Base-by-base conservation (phyloP, 148 eudicot genomes). In the Nyssa sinensis region DNA sequence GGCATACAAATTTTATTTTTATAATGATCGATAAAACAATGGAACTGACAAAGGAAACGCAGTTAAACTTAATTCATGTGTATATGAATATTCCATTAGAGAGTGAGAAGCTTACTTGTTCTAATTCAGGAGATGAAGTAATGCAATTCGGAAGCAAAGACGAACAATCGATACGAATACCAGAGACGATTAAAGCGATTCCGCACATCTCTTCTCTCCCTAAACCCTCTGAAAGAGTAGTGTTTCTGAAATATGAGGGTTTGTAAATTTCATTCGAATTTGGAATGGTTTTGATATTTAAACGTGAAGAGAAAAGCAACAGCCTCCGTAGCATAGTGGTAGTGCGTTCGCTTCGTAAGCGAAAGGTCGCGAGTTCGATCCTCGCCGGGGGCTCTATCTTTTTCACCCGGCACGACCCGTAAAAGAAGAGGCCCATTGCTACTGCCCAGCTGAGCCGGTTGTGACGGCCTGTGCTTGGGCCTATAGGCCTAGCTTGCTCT, bases 321-420 rank as follows among this genome's bases (percentile, higher is more conserved):
- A n/a, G 84, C 86, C 85, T 80, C 84, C 84, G 81, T 83, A 82
- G 86, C 86, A 85, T 82, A 82, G 89, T 86, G 89, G 86, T 83
- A 86, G 68, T 86, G 89, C 85, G 86, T 83, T 86, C 81, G 85
- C 85, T 86, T 86, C 85, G 86, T 86, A 86, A 83, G 89, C 83
- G 84, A 83, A 83, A 86, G 89, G 86, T 74, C 86, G 86, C 81
- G 86, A 80, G 86, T 83, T 80, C 86, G 88, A 86, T 86, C 88
- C 86, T 86, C 86, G 83, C 88, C 80, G 83, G 88, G 88, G 88
- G 87, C 87, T 84, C 0, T 32, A 10, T 23, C n/a, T 51, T 51
- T 35, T 39, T 21, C 64, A 59, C n/a, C n/a, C n/a, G n/a, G n/a
- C n/a, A n/a, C n/a, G n/a, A n/a, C n/a, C n/a, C n/a, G n/a, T n/a